A percentile compares a stretch with the other conserved stretches of the same genome.
Conservation (phyloP, 768 basidiomycete genomes). For the Russula griseocarnosa region DNA sequence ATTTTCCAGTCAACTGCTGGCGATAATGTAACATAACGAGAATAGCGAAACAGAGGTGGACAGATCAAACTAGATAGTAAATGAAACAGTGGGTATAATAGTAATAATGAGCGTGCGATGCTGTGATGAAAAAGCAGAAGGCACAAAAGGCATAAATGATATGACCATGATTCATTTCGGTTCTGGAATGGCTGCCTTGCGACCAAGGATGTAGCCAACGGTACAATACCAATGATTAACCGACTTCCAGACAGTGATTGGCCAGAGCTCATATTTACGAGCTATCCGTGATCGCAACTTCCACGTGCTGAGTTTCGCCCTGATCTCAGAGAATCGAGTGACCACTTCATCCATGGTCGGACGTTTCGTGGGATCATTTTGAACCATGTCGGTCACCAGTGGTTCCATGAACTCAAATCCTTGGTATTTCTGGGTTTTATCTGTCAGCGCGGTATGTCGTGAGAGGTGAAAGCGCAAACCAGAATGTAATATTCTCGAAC, state of each 20-base stretch:
- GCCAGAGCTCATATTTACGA: slow-evolving; percentile 15
- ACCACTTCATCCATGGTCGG: slow-evolving; percentile 30
- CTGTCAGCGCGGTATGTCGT: background rate
- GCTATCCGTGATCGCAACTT: slow-evolving; percentile 22
- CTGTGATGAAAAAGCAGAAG: background rate
- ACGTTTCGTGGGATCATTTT: slow-evolving; percentile 36
- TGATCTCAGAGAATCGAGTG: slow-evolving; percentile 7
- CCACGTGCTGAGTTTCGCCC: slow-evolving; percentile 3
- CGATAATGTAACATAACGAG: background rate
- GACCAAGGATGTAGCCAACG: slow-evolving; percentile 3
- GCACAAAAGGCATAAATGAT: background rate
- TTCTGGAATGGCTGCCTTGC: slow-evolving; percentile 20
- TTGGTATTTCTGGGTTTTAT: slow-evolving; percentile 11
- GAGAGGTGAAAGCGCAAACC: slow-evolving; percentile 3
- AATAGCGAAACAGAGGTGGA: background rate
- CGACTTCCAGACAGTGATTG: slow-evolving; percentile 3
- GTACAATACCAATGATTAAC: slow-evolving; percentile 14
- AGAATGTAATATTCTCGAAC: slow-evolving; percentile 23
- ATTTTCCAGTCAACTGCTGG: background rate
- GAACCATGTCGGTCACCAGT: slow-evolving; percentile 36
- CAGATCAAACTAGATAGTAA: background rate
- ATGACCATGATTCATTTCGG: background rate
- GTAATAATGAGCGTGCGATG: background rate
- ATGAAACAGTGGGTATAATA: background rate
- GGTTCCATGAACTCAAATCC: slow-evolving; percentile 17